A percentile compares a stretch with the other conserved stretches of the same genome.
phyloP scores from a whole-genome alignment of 306 rosid species.

The Chamaecrista fasciculata region DNA sequence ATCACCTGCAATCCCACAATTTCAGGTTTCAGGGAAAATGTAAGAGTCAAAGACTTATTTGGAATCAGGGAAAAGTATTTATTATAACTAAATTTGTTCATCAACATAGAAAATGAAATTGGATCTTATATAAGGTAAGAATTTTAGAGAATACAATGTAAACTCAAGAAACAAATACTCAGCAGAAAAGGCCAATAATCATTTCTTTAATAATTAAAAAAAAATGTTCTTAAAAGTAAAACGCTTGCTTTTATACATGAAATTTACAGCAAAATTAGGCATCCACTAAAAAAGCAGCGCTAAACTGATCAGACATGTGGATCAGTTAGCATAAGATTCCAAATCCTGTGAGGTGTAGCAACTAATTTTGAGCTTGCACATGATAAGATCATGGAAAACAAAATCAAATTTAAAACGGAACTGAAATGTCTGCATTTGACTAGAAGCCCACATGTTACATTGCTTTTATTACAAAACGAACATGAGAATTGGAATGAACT shows the following conservation, averaged over 20 bases:
- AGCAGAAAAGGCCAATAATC: not conserved
- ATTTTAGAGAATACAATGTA: not conserved
- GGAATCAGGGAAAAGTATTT: not conserved
- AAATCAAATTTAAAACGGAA: not conserved
- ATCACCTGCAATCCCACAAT: conserved; percentile 63
- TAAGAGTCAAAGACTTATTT: not conserved
- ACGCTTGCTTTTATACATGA: not conserved
- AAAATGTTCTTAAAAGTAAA: not conserved
- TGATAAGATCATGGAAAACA: not conserved
- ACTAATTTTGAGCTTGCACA: no score
- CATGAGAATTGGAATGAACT: not conserved
- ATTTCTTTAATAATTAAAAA: no score
- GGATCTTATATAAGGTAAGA: not conserved
- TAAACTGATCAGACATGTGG: no score
- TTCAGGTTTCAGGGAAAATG: conserved; percentile 11
- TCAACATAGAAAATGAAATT: not conserved
- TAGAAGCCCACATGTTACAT: not conserved
- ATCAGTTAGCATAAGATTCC: no score
- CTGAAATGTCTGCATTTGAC: not conserved
- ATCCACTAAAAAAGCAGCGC: not conserved
- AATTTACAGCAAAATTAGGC: not conserved
- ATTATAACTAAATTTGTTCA: not conserved
- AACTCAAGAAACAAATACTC: not conserved
- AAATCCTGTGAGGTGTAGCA: no score
- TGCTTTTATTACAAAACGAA: not conserved